Evolutionary conservation across 1,284 basidiomycete genomes (phyloP).

Genomic region (Takashimella tepidaria): DNA sequence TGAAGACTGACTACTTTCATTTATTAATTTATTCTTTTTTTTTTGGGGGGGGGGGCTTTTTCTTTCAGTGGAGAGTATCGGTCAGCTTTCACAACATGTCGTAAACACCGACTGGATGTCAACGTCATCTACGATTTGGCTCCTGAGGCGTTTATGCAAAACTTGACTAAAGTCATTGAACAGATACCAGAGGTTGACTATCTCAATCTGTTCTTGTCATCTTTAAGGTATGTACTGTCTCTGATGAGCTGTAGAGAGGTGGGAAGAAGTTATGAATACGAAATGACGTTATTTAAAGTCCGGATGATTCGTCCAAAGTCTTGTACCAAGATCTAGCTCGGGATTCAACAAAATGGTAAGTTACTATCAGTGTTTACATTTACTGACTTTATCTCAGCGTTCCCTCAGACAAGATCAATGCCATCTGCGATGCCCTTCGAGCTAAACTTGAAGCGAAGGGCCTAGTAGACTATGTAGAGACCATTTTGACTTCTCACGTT

Average conservation of each 20-base stretch:
- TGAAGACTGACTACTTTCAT: too few relatives aligned
- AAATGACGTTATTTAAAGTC: conserved; percentile 5
- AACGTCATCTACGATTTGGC: conserved; percentile 81
- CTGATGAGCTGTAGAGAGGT: conserved; percentile 54
- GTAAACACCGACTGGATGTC: conserved; percentile 90
- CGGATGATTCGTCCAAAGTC: conserved; percentile 20
- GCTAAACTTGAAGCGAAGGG: conserved; percentile 66
- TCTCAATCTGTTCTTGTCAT: conserved; percentile 87
- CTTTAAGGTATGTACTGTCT: conserved; percentile 45
- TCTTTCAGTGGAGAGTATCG: conserved; percentile 61
- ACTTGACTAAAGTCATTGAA: conserved; percentile 65
- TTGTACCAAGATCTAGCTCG: conserved; percentile 29
- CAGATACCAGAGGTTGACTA: conserved; percentile 87
- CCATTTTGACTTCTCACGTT: conserved; percentile 86
- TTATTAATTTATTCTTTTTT: too few relatives aligned
- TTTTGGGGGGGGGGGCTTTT: too few relatives aligned
- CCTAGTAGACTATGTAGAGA: conserved; percentile 76
- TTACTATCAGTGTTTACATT: not conserved
- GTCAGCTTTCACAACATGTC: conserved; percentile 81
- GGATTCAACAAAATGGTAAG: conserved; percentile 1
- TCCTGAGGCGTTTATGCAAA: conserved; percentile 60
- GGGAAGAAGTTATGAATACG: not conserved
- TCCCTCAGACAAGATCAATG: conserved; percentile 54
- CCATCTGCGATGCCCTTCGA: conserved; percentile 75
- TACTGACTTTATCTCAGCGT: not conserved